Evolutionary conservation across 306 rosid species (phyloP).

Genomic region (Pyrus betulifolia): DNA sequence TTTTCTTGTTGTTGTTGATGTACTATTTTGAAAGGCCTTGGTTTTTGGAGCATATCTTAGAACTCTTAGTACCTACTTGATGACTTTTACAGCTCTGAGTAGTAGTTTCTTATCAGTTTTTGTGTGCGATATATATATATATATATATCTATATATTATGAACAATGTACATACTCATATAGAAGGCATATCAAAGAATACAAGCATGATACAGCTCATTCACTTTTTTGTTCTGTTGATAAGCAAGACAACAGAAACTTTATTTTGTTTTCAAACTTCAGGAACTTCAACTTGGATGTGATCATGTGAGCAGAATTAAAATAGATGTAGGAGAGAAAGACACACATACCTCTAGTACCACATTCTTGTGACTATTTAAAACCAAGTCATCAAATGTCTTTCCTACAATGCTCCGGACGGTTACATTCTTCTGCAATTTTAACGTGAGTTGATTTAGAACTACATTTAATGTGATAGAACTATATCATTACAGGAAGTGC

Average conservation of each 20-base stretch:
- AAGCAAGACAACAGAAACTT: background rate
- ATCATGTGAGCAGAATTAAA: background rate
- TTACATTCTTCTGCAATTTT: slow-evolving; percentile 61
- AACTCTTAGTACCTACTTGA: background rate
- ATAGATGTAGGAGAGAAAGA: slow-evolving; percentile 5
- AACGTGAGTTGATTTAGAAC: background rate
- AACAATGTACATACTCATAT: background rate
- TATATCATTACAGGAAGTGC: background rate
- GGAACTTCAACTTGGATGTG: background rate
- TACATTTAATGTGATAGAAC: background rate
- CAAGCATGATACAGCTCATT: background rate
- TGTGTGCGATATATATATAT: no score
- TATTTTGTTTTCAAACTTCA: background rate
- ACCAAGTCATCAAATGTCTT: slow-evolving; percentile 62
- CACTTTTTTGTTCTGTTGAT: background rate
- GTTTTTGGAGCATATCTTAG: background rate
- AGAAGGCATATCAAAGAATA: no score
- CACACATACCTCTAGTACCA: slow-evolving; percentile 72
- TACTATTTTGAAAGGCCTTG: background rate
- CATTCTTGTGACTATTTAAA: slow-evolving; percentile 57
- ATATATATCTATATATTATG: no score
- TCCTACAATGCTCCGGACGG: slow-evolving; percentile 54
- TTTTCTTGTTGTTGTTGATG: background rate
- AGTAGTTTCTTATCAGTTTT: background rate
- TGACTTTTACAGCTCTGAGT: background rate